Evolutionary conservation across 2,329 filamentous ascomycete species (phyloP).

Genomic region (Colletotrichum filicis): DNA sequence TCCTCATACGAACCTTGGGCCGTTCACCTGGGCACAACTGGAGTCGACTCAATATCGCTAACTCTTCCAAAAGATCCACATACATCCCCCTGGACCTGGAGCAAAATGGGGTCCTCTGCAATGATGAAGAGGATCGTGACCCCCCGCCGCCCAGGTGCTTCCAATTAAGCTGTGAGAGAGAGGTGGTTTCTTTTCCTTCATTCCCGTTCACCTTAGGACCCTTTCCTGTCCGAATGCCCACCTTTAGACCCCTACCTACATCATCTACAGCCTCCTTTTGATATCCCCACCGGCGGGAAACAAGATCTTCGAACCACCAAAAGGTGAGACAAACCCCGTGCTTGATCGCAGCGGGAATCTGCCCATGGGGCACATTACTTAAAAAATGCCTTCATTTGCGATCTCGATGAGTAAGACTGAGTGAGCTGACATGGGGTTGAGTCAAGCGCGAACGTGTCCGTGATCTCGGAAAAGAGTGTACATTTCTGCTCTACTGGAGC

Average conservation of each 20-base stretch:
- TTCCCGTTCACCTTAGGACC: conserved; percentile 7
- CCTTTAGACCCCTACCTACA: conserved; percentile 23
- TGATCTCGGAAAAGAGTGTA: not conserved
- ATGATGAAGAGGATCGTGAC: conserved; percentile 25
- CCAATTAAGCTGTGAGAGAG: conserved; percentile 4
- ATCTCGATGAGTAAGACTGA: not conserved
- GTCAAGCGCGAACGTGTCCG: not conserved
- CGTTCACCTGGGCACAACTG: not conserved
- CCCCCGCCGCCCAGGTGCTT: not conserved
- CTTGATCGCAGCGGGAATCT: not conserved
- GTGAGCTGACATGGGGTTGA: conserved; percentile 3
- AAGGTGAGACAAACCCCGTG: conserved; percentile 13
- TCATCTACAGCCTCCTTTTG: conserved; percentile 13
- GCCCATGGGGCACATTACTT: not conserved
- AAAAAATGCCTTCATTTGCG: not conserved
- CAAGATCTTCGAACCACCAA: conserved; percentile 1
- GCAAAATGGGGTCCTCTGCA: not conserved
- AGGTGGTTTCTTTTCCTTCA: conserved; percentile 10
- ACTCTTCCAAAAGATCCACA: conserved; percentile 4
- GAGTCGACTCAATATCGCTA: conserved; percentile 15
- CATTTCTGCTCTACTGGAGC: not conserved
- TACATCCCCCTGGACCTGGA: conserved; percentile 1
- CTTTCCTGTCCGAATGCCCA: not conserved
- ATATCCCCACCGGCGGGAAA: conserved; percentile 5
- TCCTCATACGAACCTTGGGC: not conserved